Base-by-base conservation (phyloP, 345 rosid genomes). In the Rubroshorea leprosula region DNA sequence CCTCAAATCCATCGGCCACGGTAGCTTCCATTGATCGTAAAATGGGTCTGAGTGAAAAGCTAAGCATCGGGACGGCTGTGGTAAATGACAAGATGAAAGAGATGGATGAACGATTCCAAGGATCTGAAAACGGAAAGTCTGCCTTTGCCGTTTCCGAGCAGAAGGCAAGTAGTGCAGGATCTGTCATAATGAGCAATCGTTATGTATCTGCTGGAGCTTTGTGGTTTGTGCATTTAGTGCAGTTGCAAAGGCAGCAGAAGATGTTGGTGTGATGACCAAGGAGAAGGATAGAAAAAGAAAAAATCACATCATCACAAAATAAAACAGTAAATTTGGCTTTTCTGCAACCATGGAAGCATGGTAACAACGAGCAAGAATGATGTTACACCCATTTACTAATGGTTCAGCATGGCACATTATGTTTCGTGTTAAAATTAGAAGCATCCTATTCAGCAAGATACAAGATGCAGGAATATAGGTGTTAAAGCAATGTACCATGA, bases 1-100 rank as follows among this genome's bases (percentile, higher is more conserved):
- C 68, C 9, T 74, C 75, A 10, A 76, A 70, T 45, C 80, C 83
- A 10, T 69, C 81, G 23, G 76, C 82, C 17, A 73, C 76, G 0
- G 78, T 74, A 22, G 65, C 79, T 54, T 74, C 81, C 3, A 26
- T 78, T 43, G 71, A 74, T 35, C 45, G 56, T 18, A 74, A 57
- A 69, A 73, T 73, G 5, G 71, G 83, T 54, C 56, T 75, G 58
- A 71, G 73, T 0, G 68, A 73, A 57, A 81, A 72, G 65, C 54
- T 75, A 5, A 71, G 69, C 51, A 27, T 55, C 0, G 80, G 79
- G 13, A 75, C 75, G 20, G 43, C 72, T 18, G 67, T 64, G 38
- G 78, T 81, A 31, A 73, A n/a, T n/a, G n/a, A n/a, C n/a, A n/a
- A n/a, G n/a, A n/a, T n/a, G n/a, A n/a, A n/a, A n/a, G n/a, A n/a